A percentile compares a stretch with the other conserved stretches of the same genome.
phyloP scores from a whole-genome alignment of 805 yeast genomes.

The Saccharomycopsis lassenensis region DNA sequence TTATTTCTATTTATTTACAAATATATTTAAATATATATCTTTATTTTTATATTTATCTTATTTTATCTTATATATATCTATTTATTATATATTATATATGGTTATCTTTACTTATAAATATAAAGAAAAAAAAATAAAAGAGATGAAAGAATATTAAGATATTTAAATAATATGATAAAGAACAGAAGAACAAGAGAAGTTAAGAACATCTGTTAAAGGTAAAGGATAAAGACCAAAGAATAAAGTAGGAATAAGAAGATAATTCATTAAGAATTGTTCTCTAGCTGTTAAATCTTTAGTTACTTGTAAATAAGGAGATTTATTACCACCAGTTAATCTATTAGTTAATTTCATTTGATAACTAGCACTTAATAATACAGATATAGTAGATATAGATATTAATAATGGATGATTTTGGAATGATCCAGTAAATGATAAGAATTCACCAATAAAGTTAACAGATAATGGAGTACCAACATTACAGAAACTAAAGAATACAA shows the following conservation, averaged over 20 bases:
- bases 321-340: conserved; percentile 20
- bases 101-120: conserved; percentile 2
- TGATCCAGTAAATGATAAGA: conserved; percentile 20
- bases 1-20: background rate
- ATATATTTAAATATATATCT: too few relatives aligned
- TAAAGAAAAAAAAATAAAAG: background rate
- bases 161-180: conserved; percentile 14
- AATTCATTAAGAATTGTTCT: conserved; percentile 19
- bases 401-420: conserved; percentile 19
- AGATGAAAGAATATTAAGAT: conserved; percentile 6
- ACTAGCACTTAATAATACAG: conserved; percentile 21
- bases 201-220: conserved; percentile 18
- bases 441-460: conserved; percentile 21
- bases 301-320: conserved; percentile 16
- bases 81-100: conserved; percentile 2
- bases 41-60: too few relatives aligned
- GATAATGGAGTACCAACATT: conserved; percentile 22
- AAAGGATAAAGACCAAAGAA: conserved; percentile 22
- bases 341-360: conserved; percentile 22
- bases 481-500: conserved; percentile 20
- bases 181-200: conserved; percentile 18
- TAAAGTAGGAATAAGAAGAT: conserved; percentile 19
- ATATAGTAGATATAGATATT: conserved; percentile 16
- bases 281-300: conserved; percentile 20
- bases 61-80: too few relatives aligned